Conservation (phyloP, 148 eudicot genomes). For the Chenopodium suecicum region DNA sequence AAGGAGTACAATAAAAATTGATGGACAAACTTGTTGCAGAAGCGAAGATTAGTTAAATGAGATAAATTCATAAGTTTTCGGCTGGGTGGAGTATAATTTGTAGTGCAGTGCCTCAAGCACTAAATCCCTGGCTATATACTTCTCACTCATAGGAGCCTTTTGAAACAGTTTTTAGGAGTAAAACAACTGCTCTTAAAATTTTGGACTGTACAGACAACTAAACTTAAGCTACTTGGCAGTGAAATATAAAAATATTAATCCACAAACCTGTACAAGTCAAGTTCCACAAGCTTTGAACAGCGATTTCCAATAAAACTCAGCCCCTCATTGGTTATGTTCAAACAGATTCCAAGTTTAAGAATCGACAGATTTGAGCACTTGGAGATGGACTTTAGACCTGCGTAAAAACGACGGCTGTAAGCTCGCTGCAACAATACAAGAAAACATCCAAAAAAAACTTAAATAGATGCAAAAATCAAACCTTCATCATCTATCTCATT, state of each 20-base stretch:
- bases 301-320: constrained; percentile 55
- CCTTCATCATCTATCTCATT: constrained; percentile 92
- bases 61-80: not conserved
- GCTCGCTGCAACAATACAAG: constrained; percentile 7
- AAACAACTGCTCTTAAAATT: not conserved
- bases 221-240: not conserved
- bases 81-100: not conserved
- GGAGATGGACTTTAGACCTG: constrained; percentile 86
- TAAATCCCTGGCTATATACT: not conserved
- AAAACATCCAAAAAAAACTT: constrained; percentile 1
- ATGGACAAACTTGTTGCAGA: not conserved
- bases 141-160: not conserved
- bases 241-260: not conserved
- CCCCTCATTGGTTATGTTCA: constrained; percentile 75
- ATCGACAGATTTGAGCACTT: constrained; percentile 58
- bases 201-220: not conserved
- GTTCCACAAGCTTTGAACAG: constrained; percentile 78
- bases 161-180: not conserved
- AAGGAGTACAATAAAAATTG: not conserved
- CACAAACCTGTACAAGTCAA: constrained; percentile 83
- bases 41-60: not conserved
- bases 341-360: constrained; percentile 83
- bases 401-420: constrained; percentile 13
- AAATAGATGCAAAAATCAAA: constrained; percentile 22
- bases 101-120: not conserved